A percentile compares a stretch with the other conserved stretches of the same genome.
Evolutionary conservation across 441 rosid genomes (phyloP).

Genomic region (Populus hybrid): DNA sequence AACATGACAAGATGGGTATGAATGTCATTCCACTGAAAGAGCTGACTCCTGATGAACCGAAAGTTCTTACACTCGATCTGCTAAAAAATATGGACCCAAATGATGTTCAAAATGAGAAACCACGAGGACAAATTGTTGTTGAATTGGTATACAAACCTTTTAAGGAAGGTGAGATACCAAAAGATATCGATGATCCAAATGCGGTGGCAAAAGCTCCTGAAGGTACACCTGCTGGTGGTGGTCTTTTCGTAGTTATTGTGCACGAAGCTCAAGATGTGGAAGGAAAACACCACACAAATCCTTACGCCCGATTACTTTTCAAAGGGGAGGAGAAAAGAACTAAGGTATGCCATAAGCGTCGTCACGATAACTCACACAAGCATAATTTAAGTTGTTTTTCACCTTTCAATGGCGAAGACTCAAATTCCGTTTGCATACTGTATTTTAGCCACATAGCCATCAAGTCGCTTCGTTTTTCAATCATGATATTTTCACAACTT

Average conservation of each 20-base stretch:
- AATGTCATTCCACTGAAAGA: conserved; percentile 78
- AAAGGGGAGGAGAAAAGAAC: conserved; percentile 85
- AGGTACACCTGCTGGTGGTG: conserved; percentile 83
- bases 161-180: conserved; percentile 56
- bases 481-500: background rate
- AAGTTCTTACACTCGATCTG: conserved; percentile 62
- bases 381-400: background rate
- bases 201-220: conserved; percentile 73
- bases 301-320: conserved; percentile 65
- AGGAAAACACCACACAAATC: conserved; percentile 98
- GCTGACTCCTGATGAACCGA: conserved; percentile 63
- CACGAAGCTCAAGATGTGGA: conserved; percentile 94
- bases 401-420: background rate
- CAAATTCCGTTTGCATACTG: background rate
- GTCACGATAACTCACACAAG: background rate
- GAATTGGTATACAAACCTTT: conserved; percentile 82
- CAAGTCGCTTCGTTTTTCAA: background rate
- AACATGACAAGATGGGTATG: conserved; percentile 90
- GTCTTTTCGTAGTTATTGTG: conserved; percentile 72
- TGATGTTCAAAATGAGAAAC: conserved; percentile 58
- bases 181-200: conserved; percentile 49
- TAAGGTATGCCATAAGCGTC: conserved; percentile 43
- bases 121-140: conserved; percentile 71
- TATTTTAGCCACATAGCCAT: too few species aligned
- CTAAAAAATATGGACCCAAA: conserved; percentile 64